phyloP scores from a whole-genome alignment of 106 monocot genomes.

The Dactylorhiza incarnata region DNA sequence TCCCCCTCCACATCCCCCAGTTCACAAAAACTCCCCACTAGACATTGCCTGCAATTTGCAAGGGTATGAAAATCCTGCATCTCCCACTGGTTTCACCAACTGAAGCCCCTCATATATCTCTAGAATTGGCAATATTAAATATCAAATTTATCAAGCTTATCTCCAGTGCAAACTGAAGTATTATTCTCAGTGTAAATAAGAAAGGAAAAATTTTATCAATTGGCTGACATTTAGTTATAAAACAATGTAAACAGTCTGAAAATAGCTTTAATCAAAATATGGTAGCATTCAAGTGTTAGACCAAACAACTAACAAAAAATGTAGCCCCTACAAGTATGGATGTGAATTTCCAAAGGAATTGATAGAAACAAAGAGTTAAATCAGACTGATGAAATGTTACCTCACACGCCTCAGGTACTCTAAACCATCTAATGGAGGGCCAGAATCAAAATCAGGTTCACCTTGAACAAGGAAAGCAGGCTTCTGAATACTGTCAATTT shows the following conservation, averaged over 20 bases:
- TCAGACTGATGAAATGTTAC: slow-evolving; percentile 22
- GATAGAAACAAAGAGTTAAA: neutral
- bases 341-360: neutral
- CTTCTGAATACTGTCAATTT: slow-evolving; percentile 50
- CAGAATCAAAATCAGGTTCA: slow-evolving; percentile 96
- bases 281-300: neutral
- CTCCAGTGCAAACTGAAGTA: neutral
- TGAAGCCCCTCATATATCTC: neutral
- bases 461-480: slow-evolving; percentile 81
- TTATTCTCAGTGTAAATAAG: neutral
- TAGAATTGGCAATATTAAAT: neutral
- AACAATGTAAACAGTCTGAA: neutral
- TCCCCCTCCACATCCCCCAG: neutral
- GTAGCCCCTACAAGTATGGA: neutral
- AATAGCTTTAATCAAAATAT: neutral
- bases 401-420: slow-evolving; percentile 96
- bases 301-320: neutral
- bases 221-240: neutral
- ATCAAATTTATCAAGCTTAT: neutral
- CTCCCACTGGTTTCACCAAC: neutral
- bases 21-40: neutral
- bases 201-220: neutral
- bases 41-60: neutral
- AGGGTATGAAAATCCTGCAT: neutral
- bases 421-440: slow-evolving; percentile 83